phyloP scores from a whole-genome alignment of 2,329 filamentous ascomycete genomes.

The Elsinoe australis region DNA sequence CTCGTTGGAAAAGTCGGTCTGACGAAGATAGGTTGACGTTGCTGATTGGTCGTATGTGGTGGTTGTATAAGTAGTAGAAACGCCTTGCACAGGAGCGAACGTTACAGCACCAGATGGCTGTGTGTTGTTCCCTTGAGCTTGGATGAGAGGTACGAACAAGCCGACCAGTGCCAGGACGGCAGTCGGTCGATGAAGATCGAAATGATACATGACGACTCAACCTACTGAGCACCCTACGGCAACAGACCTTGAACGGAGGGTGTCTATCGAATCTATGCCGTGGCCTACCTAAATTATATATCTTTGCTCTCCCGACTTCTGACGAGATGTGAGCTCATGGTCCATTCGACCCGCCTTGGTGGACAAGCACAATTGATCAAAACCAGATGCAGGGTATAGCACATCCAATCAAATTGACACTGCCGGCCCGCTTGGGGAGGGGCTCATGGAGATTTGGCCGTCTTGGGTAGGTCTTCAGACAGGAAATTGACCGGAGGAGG shows the following conservation, averaged over 20 bases:
- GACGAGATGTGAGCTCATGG: conserved; percentile 12
- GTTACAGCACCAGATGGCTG: conserved; percentile 21
- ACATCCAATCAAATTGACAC: conserved; percentile 3
- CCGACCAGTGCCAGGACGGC: background rate
- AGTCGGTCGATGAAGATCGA: background rate
- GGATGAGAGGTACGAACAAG: background rate
- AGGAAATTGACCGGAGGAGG: background rate
- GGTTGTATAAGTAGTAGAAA: conserved; percentile 27
- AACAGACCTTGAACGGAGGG: too few species aligned
- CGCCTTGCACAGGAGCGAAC: conserved; percentile 29
- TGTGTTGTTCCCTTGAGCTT: conserved; percentile 9
- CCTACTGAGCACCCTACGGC: too few species aligned
- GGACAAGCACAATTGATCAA: conserved; percentile 2
- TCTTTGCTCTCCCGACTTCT: background rate
- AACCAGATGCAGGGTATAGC: conserved; percentile 2
- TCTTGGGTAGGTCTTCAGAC: conserved; percentile 2
- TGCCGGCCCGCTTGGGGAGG: conserved; percentile 6
- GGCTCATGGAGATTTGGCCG: conserved; percentile 8
- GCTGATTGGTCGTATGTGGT: conserved; percentile 38
- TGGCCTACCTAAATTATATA: too few species aligned
- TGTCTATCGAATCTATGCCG: too few species aligned
- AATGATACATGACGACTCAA: background rate
- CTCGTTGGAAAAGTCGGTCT: conserved; percentile 42
- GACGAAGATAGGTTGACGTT: conserved; percentile 37
- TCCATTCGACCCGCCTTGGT: background rate